These are phyloP conservation scores for Yamadazyma sp. DNA, from an alignment of 805 yeast species.

Conservation along the genomic window DNA sequence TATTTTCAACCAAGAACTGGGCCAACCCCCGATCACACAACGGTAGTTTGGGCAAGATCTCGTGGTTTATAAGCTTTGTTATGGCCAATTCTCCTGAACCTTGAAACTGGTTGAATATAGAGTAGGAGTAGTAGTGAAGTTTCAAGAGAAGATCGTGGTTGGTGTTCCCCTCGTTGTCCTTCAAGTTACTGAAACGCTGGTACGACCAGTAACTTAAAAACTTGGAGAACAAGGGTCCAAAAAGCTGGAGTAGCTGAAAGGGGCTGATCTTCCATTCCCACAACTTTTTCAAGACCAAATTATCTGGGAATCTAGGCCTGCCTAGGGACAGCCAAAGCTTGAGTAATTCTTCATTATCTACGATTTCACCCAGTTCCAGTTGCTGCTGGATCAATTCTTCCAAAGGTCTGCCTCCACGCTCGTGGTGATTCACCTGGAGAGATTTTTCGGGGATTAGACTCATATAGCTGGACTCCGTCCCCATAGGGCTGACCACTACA, in stretches of 20 bases:
- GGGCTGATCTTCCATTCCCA: slow-evolving; percentile 42
- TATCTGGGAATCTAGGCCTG: slow-evolving; percentile 38
- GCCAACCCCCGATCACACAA: slow-evolving; percentile 40
- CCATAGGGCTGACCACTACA: slow-evolving; percentile 43
- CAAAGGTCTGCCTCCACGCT: slow-evolving; percentile 35
- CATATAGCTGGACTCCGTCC: slow-evolving; percentile 37
- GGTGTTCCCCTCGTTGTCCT: slow-evolving; percentile 14
- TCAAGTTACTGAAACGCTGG: slow-evolving; percentile 34
- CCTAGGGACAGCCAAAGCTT: slow-evolving; percentile 36
- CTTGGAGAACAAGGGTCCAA: slow-evolving; percentile 42
- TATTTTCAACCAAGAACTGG: slow-evolving; percentile 24
- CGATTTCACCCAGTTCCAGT: slow-evolving; percentile 16
- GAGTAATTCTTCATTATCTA: slow-evolving; percentile 18
- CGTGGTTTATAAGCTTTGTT: slow-evolving; percentile 40
- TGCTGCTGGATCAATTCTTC: slow-evolving; percentile 27
- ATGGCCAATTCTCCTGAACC: slow-evolving; percentile 46
- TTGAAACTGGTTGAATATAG: slow-evolving; percentile 43
- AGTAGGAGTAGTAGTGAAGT: slow-evolving; percentile 40
- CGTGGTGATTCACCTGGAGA: slow-evolving; percentile 35
- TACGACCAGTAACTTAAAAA: slow-evolving; percentile 43
- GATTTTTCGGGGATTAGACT: slow-evolving; percentile 34
- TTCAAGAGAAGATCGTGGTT: slow-evolving; percentile 27
- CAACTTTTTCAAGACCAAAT: slow-evolving; percentile 27
- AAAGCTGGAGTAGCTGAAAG: slow-evolving; percentile 36
- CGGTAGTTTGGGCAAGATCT: slow-evolving; percentile 39